Percentiles rank a stretch among this genome's conserved stretches.
These are phyloP conservation scores for Leonotis leonurus DNA, from an alignment of 257 asterid genomes.

Conservation along the genomic window DNA sequence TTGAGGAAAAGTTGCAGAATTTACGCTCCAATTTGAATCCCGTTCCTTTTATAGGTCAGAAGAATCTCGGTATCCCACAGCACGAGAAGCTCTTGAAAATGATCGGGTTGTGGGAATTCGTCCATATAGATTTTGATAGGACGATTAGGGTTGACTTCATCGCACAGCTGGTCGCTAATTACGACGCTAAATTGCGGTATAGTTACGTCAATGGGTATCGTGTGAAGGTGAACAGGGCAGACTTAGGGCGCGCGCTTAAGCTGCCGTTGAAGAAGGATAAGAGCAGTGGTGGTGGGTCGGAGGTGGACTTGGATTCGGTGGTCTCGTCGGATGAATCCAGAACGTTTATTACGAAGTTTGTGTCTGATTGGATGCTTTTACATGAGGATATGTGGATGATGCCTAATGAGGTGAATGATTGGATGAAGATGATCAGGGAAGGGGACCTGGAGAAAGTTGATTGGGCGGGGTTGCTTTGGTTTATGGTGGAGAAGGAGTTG, in stretches of 20 bases:
- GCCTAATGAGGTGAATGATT: constrained; percentile 58
- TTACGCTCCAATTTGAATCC: constrained; percentile 49
- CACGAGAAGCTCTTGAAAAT: constrained; percentile 56
- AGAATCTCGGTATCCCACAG: constrained; percentile 35
- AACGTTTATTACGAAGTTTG: constrained; percentile 39
- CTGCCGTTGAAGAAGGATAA: constrained; percentile 57
- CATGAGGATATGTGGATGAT: constrained; percentile 76
- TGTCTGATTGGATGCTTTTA: constrained; percentile 65
- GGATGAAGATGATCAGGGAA: constrained; percentile 53
- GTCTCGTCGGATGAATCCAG: constrained; percentile 41
- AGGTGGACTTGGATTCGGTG: constrained; percentile 46
- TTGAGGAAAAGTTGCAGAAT: constrained; percentile 39
- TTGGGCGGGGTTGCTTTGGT: constrained; percentile 80
- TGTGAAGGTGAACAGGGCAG: constrained; percentile 52
- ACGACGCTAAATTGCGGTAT: constrained; percentile 38
- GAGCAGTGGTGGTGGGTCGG: constrained; percentile 28
- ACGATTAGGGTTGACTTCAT: constrained; percentile 53
- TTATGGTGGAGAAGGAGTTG: constrained; percentile 89
- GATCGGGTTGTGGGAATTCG: constrained; percentile 81
- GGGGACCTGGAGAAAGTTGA: constrained; percentile 88
- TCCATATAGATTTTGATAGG: constrained; percentile 54
- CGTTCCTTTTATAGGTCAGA: constrained; percentile 52
- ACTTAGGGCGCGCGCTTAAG: constrained; percentile 59
- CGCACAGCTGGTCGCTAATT: constrained; percentile 58
- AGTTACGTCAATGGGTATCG: constrained; percentile 44